These are phyloP conservation scores for Rossbeevera mucosa DNA, from an alignment of 768 basidiomycete species.

Conservation along the genomic window DNA sequence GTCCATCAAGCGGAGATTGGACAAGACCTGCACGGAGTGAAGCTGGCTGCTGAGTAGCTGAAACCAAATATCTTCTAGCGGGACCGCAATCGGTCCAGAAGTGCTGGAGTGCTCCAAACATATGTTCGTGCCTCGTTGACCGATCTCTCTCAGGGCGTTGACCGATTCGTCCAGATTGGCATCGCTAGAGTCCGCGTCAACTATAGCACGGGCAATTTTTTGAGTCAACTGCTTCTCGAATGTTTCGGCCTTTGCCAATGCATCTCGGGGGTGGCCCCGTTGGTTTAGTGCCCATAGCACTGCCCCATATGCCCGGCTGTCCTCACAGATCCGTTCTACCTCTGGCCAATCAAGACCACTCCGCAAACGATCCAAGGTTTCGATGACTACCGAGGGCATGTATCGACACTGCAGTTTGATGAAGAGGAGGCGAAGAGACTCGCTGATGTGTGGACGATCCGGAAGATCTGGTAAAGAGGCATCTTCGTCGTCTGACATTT, in stretches of 20 bases:
- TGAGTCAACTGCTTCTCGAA: constrained; percentile 52
- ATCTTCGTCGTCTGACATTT: constrained; percentile 39
- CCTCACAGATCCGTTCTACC: constrained; percentile 62
- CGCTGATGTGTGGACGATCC: constrained; percentile 46
- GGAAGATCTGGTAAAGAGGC: constrained; percentile 18
- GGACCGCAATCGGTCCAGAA: constrained; percentile 36
- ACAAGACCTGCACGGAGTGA: constrained; percentile 67
- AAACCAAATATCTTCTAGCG: constrained; percentile 87
- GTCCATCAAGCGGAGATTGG: constrained; percentile 35
- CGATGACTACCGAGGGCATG: constrained; percentile 59
- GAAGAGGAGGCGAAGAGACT: constrained; percentile 54
- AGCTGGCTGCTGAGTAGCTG: constrained; percentile 79
- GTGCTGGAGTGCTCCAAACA: constrained; percentile 64
- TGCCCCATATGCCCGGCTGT: constrained; percentile 62
- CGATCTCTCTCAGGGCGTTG: constrained; percentile 53
- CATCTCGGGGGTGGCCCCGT: constrained; percentile 55
- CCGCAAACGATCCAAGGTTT: constrained; percentile 49
- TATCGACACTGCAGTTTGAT: constrained; percentile 69
- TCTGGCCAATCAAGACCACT: constrained; percentile 53
- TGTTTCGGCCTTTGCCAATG: constrained; percentile 60
- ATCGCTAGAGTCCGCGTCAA: constrained; percentile 12
- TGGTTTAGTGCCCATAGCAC: constrained; percentile 77
- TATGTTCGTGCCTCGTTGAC: constrained; percentile 56
- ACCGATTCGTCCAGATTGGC: constrained; percentile 34
- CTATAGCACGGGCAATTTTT: constrained; percentile 39